These are phyloP conservation scores for Phytophthora multivora DNA, from an alignment of 352 stramenopile species.

Conservation along the genomic window DNA sequence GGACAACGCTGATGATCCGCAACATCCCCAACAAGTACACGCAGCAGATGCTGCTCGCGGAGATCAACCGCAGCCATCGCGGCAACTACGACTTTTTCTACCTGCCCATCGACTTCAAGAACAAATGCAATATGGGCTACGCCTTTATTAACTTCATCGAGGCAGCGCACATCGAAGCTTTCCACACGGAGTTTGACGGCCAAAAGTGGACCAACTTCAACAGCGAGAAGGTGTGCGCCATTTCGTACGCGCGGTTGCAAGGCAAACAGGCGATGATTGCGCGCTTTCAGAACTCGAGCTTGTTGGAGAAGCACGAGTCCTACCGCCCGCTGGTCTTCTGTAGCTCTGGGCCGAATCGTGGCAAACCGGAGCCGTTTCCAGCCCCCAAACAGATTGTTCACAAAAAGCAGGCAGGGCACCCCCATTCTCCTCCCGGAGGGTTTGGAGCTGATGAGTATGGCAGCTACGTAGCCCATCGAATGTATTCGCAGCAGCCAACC, in stretches of 20 bases:
- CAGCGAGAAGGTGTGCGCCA: constrained; percentile 98
- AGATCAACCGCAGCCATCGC: constrained; percentile 95
- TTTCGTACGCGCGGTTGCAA: constrained; percentile 98
- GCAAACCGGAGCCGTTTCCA: constrained; percentile 72
- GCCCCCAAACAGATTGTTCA: constrained; percentile 56
- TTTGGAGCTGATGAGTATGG: constrained; percentile 38
- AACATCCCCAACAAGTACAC: constrained; percentile 99
- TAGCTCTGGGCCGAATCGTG: constrained; percentile 71
- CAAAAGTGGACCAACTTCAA: constrained; percentile 98
- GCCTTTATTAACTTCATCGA: constrained; percentile 99
- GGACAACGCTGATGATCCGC: constrained; percentile 99
- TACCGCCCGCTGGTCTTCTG: constrained; percentile 93
- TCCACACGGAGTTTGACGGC: constrained; percentile 85
- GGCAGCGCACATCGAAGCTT: constrained; percentile 66
- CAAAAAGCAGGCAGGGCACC: constrained; percentile 44
- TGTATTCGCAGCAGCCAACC: constrained; percentile 28
- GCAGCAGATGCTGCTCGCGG: constrained; percentile 97
- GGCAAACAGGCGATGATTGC: constrained; percentile 98
- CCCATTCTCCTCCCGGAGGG: constrained; percentile 25
- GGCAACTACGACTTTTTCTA: constrained; percentile 99
- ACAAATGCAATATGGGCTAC: constrained; percentile 99
- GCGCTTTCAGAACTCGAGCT: constrained; percentile 98
- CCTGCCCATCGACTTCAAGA: constrained; percentile 99
- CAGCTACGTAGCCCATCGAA: constrained; percentile 32
- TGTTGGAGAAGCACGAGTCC: constrained; percentile 93